Evolutionary conservation across 148 eudicot genomes (phyloP).

Genomic region (Fagopyrum tataricum): DNA sequence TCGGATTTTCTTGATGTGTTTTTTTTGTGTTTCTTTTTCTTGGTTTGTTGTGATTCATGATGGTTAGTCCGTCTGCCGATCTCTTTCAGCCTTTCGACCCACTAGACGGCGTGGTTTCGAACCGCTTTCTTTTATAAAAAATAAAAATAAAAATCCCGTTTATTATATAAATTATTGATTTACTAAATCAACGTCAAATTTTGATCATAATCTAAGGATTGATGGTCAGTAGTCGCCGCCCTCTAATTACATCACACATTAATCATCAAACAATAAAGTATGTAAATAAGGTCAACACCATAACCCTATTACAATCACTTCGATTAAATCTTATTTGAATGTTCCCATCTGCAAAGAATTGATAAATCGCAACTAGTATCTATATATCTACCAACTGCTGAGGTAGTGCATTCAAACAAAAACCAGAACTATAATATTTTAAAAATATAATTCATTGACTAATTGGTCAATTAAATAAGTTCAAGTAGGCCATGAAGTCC

Average conservation of each 20-base stretch:
- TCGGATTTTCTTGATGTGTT: too few relatives aligned
- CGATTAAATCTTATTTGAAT: background rate
- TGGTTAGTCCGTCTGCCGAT: too few relatives aligned
- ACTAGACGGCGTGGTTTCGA: too few relatives aligned
- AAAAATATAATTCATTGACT: background rate
- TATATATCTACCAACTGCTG: background rate
- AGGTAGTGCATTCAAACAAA: background rate
- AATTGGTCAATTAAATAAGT: background rate
- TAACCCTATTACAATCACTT: background rate
- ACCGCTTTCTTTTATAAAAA: too few relatives aligned
- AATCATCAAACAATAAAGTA: background rate
- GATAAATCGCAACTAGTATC: background rate
- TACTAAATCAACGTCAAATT: background rate
- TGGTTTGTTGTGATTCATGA: too few relatives aligned
- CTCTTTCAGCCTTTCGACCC: too few relatives aligned
- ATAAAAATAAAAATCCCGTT: too few relatives aligned
- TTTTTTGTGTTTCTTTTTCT: too few relatives aligned
- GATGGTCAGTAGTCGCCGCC: background rate
- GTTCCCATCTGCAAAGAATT: background rate
- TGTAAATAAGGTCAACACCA: background rate
- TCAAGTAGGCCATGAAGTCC: slow-evolving; percentile 8
- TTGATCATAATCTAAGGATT: background rate
- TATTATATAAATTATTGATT: too few relatives aligned
- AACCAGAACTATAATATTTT: background rate
- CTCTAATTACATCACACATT: background rate